These are phyloP conservation scores for Bisporella sp. DNA, from an alignment of 2,329 filamentous ascomycete genomes.

Conservation along the genomic window DNA sequence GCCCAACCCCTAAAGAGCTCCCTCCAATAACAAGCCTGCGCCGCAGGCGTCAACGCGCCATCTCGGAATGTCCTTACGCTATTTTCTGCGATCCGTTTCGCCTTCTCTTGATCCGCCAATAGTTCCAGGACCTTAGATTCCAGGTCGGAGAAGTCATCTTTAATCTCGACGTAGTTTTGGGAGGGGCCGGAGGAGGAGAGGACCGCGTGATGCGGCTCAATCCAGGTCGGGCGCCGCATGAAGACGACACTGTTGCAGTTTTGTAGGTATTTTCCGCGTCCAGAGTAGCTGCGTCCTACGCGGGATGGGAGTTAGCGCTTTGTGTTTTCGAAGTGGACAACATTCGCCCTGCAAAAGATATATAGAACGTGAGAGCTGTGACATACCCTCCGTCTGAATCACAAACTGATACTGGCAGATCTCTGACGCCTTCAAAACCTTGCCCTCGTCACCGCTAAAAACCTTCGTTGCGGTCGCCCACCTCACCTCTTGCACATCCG, in stretches of 20 bases:
- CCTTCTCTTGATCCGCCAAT: constrained; percentile 33
- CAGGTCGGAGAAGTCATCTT: constrained; percentile 35
- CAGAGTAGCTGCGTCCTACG: constrained; percentile 40
- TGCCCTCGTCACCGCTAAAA: constrained; percentile 26
- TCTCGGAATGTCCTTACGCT: constrained; percentile 30
- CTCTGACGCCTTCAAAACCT: constrained; percentile 39
- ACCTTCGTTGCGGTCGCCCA: constrained; percentile 14
- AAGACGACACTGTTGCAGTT: constrained; percentile 24
- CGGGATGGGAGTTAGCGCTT: not conserved
- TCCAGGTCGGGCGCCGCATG: constrained; percentile 8
- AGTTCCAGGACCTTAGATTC: constrained; percentile 32
- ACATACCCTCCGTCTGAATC: constrained; percentile 41
- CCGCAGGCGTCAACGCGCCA: constrained; percentile 45
- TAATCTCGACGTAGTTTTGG: constrained; percentile 42
- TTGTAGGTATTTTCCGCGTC: constrained; percentile 45
- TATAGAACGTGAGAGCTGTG: not conserved
- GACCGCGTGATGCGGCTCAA: constrained; percentile 14
- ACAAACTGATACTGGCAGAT: constrained; percentile 49
- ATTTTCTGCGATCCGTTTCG: constrained; percentile 38
- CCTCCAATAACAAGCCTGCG: constrained; percentile 46
- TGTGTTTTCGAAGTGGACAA: not conserved
- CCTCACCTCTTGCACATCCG: constrained; percentile 23
- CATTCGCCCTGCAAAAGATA: not conserved
- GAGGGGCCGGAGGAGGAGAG: constrained; percentile 30
- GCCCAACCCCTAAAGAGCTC: constrained; percentile 11